phyloP scores from a whole-genome alignment of 2,329 filamentous ascomycete species.

The Pseudogymnoascus sp. region DNA sequence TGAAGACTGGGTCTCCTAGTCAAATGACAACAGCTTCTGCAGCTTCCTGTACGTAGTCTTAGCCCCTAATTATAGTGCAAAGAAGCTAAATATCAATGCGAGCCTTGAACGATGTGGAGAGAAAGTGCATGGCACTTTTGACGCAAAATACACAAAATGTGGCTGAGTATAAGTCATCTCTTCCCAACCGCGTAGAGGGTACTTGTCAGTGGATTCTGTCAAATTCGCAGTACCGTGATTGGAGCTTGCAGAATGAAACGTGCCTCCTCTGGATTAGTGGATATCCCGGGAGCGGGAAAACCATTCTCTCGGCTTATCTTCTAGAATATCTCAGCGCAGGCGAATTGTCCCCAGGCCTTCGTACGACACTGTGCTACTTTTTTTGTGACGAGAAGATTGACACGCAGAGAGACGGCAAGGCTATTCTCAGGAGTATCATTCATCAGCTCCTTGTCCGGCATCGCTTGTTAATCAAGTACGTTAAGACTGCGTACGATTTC shows the following conservation, averaged over 20 bases:
- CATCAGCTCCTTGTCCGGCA: slow-evolving; percentile 30
- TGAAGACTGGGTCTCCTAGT: background rate
- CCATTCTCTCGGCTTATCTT: slow-evolving; percentile 30
- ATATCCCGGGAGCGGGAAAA: slow-evolving; percentile 33
- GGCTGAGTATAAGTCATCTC: slow-evolving; percentile 26
- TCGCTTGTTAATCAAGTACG: slow-evolving; percentile 28
- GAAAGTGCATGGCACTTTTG: slow-evolving; percentile 28
- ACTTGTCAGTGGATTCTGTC: slow-evolving; percentile 33
- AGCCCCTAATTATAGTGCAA: background rate
- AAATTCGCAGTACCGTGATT: slow-evolving; percentile 27
- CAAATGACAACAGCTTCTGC: slow-evolving; percentile 13
- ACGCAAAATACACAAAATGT: slow-evolving; percentile 24
- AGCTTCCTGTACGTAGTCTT: slow-evolving; percentile 17
- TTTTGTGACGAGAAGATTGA: slow-evolving; percentile 32
- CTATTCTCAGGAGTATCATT: slow-evolving; percentile 31
- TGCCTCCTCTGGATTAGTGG: slow-evolving; percentile 32
- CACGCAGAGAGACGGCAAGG: slow-evolving; percentile 30
- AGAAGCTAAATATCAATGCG: slow-evolving; percentile 12
- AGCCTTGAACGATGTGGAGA: slow-evolving; percentile 31
- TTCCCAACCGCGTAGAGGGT: slow-evolving; percentile 28
- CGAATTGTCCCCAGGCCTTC: slow-evolving; percentile 13
- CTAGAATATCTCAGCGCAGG: slow-evolving; percentile 24
- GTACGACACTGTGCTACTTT: slow-evolving; percentile 25
- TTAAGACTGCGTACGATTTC: slow-evolving; percentile 27
- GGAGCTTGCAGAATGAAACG: slow-evolving; percentile 25